phyloP scores from a whole-genome alignment of 306 rosid genomes.

The Lithocarpus polystachyus region DNA sequence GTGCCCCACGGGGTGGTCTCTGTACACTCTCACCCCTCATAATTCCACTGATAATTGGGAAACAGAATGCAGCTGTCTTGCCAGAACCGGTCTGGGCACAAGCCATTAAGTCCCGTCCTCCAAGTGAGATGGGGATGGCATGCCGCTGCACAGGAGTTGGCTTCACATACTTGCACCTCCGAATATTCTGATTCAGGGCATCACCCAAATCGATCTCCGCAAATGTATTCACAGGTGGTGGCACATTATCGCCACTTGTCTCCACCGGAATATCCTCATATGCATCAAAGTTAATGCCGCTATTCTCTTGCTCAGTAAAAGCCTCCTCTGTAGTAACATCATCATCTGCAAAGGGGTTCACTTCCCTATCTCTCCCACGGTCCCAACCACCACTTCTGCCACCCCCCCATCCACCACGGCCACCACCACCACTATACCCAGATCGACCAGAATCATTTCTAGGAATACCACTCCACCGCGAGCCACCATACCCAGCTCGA shows the following conservation, averaged over 20 bases:
- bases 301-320: slow-evolving; percentile 50
- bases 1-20: slow-evolving; percentile 70
- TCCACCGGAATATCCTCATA: slow-evolving; percentile 90
- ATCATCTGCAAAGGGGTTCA: slow-evolving; percentile 63
- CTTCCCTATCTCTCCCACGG: slow-evolving; percentile 68
- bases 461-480: slow-evolving; percentile 49
- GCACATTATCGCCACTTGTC: slow-evolving; percentile 75
- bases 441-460: slow-evolving; percentile 43
- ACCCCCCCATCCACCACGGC: slow-evolving; percentile 53
- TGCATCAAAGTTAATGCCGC: slow-evolving; percentile 77
- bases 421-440: slow-evolving; percentile 47
- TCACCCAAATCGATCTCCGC: slow-evolving; percentile 89
- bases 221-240: slow-evolving; percentile 74
- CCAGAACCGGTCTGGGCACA: slow-evolving; percentile 96
- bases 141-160: slow-evolving; percentile 92
- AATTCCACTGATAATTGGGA: slow-evolving; percentile 84
- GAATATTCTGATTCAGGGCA: slow-evolving; percentile 66
- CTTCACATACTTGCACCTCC: slow-evolving; percentile 77
- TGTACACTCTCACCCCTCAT: slow-evolving; percentile 65
- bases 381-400: slow-evolving; percentile 63
- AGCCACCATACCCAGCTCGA: slow-evolving; percentile 34
- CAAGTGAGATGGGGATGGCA: slow-evolving; percentile 81
- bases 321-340: slow-evolving; percentile 45
- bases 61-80: slow-evolving; percentile 90
- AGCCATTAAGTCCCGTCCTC: slow-evolving; percentile 82